Percentiles rank a stretch among this genome's conserved stretches.
These are phyloP conservation scores for Powellomyces hirtus DNA, from an alignment of 192 early-diverging fungal species.

Conservation along the genomic window DNA sequence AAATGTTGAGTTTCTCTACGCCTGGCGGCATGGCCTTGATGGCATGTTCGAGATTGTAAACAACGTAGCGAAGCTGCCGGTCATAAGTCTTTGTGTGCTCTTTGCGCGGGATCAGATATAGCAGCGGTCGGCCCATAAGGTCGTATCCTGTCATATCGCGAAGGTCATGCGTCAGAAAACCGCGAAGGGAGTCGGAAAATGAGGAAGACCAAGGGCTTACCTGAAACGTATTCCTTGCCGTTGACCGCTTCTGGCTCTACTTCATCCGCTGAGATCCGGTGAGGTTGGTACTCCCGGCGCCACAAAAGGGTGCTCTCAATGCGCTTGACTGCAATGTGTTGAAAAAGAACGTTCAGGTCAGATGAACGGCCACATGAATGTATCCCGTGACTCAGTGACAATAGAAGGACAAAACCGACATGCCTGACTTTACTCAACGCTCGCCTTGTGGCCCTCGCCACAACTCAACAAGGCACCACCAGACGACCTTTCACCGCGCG, in stretches of 20 bases:
- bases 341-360: too few relatives aligned
- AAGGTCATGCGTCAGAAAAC: not conserved
- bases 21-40: conserved; percentile 68
- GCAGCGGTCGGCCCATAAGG: not conserved
- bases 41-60: conserved; percentile 78
- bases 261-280: conserved; percentile 65
- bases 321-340: conserved; percentile 34
- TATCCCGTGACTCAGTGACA: too few relatives aligned
- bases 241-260: conserved; percentile 74
- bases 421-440: too few relatives aligned
- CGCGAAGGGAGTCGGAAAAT: too few relatives aligned
- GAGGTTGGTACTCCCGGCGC: conserved; percentile 71
- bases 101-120: conserved; percentile 24
- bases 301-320: conserved; percentile 76
- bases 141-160: conserved; percentile 32
- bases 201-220: too few relatives aligned
- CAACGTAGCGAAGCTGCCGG: conserved; percentile 75
- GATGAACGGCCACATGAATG: too few relatives aligned
- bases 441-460: too few relatives aligned
- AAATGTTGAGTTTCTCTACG: conserved; percentile 73
- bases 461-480: too few relatives aligned
- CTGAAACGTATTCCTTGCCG: conserved; percentile 83
- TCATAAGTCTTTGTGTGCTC: conserved; percentile 77
- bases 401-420: too few relatives aligned
- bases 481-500: too few relatives aligned